Percentiles rank a stretch among this genome's conserved stretches.
Conservation (phyloP, 371 early-diverging fungal genomes). For the Paraphysoderma sedebokerense region DNA sequence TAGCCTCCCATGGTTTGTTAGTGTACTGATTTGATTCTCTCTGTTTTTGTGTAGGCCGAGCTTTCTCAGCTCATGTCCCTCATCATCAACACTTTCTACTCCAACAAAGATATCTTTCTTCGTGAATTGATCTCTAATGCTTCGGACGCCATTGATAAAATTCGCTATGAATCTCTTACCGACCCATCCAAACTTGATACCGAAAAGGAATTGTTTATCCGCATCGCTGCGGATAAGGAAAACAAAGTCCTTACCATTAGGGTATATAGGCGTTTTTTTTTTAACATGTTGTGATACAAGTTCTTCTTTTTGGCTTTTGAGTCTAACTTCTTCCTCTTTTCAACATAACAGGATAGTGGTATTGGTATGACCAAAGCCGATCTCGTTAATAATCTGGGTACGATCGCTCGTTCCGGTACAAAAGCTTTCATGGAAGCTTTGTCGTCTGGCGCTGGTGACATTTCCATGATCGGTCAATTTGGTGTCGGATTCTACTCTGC, state of each 20-base stretch:
- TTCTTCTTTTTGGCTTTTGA: constrained; percentile 1
- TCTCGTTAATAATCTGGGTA: constrained; percentile 88
- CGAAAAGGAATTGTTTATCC: constrained; percentile 62
- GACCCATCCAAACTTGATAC: constrained; percentile 61
- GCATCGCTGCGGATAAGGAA: constrained; percentile 61
- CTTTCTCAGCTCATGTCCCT: constrained; percentile 86
- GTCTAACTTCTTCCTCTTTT: not conserved
- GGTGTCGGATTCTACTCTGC: constrained; percentile 98
- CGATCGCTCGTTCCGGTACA: constrained; percentile 92
- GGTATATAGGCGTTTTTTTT: constrained; percentile 2
- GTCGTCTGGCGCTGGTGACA: constrained; percentile 51
- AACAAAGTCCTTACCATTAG: constrained; percentile 48
- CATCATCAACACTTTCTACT: constrained; percentile 78
- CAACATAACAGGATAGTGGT: constrained; percentile 55
- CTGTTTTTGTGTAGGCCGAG: too few relatives aligned
- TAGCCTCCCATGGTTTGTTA: too few relatives aligned
- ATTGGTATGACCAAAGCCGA: constrained; percentile 97
- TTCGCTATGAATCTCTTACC: constrained; percentile 64
- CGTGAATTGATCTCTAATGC: constrained; percentile 92
- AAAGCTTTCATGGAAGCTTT: constrained; percentile 85
- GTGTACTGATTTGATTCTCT: too few relatives aligned
- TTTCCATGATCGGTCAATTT: constrained; percentile 94
- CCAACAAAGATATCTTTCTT: constrained; percentile 87
- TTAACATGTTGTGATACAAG: too few relatives aligned
- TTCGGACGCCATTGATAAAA: constrained; percentile 92